Base-by-base conservation (phyloP, 1,139 yeast species). In the Debaryomyces singareniensis region DNA sequence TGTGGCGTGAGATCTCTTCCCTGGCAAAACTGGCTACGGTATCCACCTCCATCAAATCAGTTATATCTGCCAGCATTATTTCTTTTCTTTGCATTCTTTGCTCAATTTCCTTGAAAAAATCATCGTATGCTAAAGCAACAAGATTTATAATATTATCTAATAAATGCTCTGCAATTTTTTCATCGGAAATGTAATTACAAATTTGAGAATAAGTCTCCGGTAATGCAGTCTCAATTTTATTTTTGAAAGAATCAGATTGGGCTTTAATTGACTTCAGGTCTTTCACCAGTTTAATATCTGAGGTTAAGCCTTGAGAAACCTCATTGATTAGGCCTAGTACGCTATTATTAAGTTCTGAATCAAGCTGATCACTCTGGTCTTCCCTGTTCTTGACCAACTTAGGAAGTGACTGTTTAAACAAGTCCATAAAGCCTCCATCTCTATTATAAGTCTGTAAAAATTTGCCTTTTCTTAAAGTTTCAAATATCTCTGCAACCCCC, bases 321-420 rank as follows among this genome's bases (percentile, higher is more conserved):
- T n/a, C n/a, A 18, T n/a, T 18, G 14, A 73, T 60, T 32, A 85
- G 77, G 15, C 71, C 75, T 37, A 78, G 81, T 13, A 86, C 84
- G 2, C 79, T 65, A 38, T 74, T 75, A 40, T 89, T 71, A 39
- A 89, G 64, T 42, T 82, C 89, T 13, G 75, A 64, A 42, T 82
- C 84, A 23, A 87, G 63, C 51, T 87, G 96, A 28, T 56, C 67
- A 41, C 85, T 75, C 14, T 95, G 94, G 54, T 89, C 96, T 29
- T 80, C 72, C 85, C 81, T 82, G 50, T 84, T 81, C 44, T 78
- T 80, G 9, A 84, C 81, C n/a, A 86, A 85, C 39, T 74, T 77
- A 0, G 96, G 96, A 2, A 80, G 84, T 1, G 86, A 68, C 23
- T 78, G 84, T 36, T 72, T 65, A 4, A 85, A 82, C 29, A 80